Evolutionary conservation across 805 yeast genomes (phyloP).

Genomic region (Yamadazyma takamatsuzukensis): DNA sequence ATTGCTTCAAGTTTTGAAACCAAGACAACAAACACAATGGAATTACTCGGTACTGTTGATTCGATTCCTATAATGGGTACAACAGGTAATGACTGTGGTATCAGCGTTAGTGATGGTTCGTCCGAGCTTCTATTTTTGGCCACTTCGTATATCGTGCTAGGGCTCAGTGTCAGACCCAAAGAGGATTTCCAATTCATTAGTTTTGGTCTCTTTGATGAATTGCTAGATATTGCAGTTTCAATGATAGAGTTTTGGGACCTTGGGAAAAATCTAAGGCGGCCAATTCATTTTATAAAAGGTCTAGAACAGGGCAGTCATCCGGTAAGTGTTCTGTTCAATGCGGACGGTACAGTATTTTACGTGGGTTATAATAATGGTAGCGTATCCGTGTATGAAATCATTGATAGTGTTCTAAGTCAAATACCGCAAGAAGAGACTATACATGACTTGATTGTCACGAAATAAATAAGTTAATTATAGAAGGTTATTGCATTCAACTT

Average conservation of each 20-base stretch:
- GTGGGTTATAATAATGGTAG: conserved; percentile 23
- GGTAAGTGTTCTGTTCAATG: conserved; percentile 11
- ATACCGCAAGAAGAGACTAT: conserved; percentile 11
- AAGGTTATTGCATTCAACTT: conserved; percentile 10
- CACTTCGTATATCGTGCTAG: conserved; percentile 16
- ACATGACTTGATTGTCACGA: conserved; percentile 10
- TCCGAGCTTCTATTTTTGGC: conserved; percentile 16
- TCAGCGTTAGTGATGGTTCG: conserved; percentile 8
- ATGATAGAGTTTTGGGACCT: conserved; percentile 31
- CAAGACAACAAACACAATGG: conserved; percentile 5
- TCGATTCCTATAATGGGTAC: conserved; percentile 6
- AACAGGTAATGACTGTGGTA: conserved; percentile 7
- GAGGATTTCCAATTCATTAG: conserved; percentile 22
- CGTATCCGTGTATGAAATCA: conserved; percentile 10
- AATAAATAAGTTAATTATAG: conserved; percentile 2
- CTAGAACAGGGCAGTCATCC: conserved; percentile 6
- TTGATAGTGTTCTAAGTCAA: conserved; percentile 5
- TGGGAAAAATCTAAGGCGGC: conserved; percentile 1
- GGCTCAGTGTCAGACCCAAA: conserved; percentile 16
- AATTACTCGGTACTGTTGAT: conserved; percentile 6
- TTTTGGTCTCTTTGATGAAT: conserved; percentile 16
- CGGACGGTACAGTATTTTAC: conserved; percentile 15
- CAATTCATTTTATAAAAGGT: conserved; percentile 3
- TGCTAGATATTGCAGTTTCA: conserved; percentile 5
- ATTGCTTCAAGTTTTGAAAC: conserved; percentile 9